These are phyloP conservation scores for Pichia nanzhaoensis DNA, from an alignment of 805 yeast genomes.

Conservation along the genomic window DNA sequence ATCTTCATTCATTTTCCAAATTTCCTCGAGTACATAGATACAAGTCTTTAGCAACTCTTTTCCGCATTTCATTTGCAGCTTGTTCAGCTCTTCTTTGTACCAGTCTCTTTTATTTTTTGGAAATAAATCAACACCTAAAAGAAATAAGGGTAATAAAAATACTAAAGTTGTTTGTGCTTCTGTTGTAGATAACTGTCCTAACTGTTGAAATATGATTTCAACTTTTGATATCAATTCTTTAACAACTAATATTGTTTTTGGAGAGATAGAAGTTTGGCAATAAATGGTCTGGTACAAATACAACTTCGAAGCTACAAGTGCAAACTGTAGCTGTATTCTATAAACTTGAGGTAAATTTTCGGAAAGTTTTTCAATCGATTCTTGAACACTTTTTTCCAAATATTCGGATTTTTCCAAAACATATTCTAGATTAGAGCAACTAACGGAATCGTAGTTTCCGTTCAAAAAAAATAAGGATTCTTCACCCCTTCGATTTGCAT, in stretches of 20 bases:
- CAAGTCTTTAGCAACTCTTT: background rate
- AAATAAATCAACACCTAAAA: slow-evolving; percentile 15
- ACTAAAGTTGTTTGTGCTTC: background rate
- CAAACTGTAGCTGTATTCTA: slow-evolving; percentile 8
- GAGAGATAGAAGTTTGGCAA: slow-evolving; percentile 13
- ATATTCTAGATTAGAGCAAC: slow-evolving; percentile 8
- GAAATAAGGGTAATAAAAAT: slow-evolving; percentile 12
- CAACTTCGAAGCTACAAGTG: slow-evolving; percentile 11
- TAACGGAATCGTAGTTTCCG: slow-evolving; percentile 3
- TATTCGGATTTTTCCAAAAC: slow-evolving; percentile 9
- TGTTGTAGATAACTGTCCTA: background rate
- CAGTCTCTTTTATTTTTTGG: slow-evolving; percentile 4
- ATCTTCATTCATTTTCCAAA: slow-evolving; percentile 5
- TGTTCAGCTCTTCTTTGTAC: slow-evolving; percentile 4
- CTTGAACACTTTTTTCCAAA: slow-evolving; percentile 10
- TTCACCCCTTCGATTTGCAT: background rate
- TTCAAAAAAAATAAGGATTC: slow-evolving; percentile 2
- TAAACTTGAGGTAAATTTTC: too few species aligned
- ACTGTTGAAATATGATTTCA: background rate
- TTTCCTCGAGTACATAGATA: background rate
- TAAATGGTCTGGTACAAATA: slow-evolving; percentile 16
- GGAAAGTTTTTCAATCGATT: too few species aligned
- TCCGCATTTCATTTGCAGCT: background rate
- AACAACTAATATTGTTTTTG: slow-evolving; percentile 14
- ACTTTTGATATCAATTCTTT: slow-evolving; percentile 6